Percentiles rank a stretch among this genome's conserved stretches.
Conservation (phyloP, 2,329 filamentous ascomycete species). For the Phaeosphaeriaceae sp. region DNA sequence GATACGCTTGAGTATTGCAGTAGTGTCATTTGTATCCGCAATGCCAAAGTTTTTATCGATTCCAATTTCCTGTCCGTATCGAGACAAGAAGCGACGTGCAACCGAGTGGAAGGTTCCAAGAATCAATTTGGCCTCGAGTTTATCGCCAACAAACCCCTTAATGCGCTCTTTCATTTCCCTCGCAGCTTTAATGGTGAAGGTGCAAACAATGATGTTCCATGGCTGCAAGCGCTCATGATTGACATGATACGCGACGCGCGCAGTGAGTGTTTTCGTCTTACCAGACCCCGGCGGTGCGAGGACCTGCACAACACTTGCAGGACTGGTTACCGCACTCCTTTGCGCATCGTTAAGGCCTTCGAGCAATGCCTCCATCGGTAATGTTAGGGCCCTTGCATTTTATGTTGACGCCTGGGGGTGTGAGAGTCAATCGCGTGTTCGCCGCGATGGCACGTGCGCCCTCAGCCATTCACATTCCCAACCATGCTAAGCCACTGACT, state of each 20-base stretch:
- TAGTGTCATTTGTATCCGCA: constrained; percentile 81
- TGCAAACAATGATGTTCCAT: constrained; percentile 90
- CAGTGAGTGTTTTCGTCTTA: constrained; percentile 94
- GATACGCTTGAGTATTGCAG: constrained; percentile 80
- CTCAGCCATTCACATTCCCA: no score
- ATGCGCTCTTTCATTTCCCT: constrained; percentile 93
- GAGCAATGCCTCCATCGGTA: constrained; percentile 61
- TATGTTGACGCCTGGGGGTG: constrained; percentile 6
- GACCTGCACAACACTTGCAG: constrained; percentile 65
- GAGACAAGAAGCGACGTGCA: constrained; percentile 79
- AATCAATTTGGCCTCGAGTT: constrained; percentile 76
- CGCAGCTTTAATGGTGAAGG: constrained; percentile 95
- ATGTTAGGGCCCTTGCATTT: constrained; percentile 12
- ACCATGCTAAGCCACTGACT: no score
- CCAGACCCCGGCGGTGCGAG: constrained; percentile 73
- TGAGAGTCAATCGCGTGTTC: no score
- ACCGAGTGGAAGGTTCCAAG: constrained; percentile 97
- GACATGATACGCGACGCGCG: constrained; percentile 88
- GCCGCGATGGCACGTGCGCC: no score
- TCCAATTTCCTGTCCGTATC: constrained; percentile 84
- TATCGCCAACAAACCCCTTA: constrained; percentile 77
- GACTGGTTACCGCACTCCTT: constrained; percentile 67
- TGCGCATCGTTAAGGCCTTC: constrained; percentile 70
- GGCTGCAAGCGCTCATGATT: constrained; percentile 74
- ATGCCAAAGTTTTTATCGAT: constrained; percentile 86